Conservation (phyloP, 352 stramenopile genomes). For the Peronospora belbahrii region DNA sequence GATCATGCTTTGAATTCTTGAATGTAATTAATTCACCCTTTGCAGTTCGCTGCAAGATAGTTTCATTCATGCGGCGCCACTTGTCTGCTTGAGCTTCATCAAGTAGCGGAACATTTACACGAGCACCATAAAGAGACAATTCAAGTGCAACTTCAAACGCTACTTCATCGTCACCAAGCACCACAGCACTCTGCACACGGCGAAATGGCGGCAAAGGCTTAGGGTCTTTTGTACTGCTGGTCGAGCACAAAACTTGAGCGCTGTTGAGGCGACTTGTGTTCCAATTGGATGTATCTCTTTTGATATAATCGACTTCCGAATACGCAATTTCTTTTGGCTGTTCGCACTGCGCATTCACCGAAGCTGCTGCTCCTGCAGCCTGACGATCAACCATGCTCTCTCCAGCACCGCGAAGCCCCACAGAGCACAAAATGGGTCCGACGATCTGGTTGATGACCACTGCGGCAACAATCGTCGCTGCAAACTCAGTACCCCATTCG, state of each 20-base stretch:
- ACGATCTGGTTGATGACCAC: slow-evolving; percentile 64
- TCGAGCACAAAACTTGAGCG: slow-evolving; percentile 7
- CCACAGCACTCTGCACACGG: slow-evolving; percentile 40
- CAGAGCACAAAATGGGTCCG: slow-evolving; percentile 45
- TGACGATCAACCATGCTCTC: slow-evolving; percentile 34
- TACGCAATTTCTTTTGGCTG: slow-evolving; percentile 5
- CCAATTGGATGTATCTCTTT: slow-evolving; percentile 5
- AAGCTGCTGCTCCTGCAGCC: slow-evolving; percentile 7
- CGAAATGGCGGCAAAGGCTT: slow-evolving; percentile 38
- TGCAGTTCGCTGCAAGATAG: slow-evolving; percentile 40
- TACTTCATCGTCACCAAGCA: slow-evolving; percentile 50
- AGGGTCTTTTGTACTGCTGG: slow-evolving; percentile 28
- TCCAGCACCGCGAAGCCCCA: slow-evolving; percentile 39
- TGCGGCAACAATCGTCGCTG: slow-evolving; percentile 53
- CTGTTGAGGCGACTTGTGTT: slow-evolving; percentile 15
- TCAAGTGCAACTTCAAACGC: slow-evolving; percentile 57
- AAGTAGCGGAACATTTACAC: slow-evolving; percentile 48
- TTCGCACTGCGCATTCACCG: slow-evolving; percentile 1
- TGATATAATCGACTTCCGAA: slow-evolving; percentile 8
- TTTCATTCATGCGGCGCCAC: slow-evolving; percentile 57
- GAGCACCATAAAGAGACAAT: slow-evolving; percentile 49
- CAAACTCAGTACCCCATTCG: slow-evolving; percentile 45
- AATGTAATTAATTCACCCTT: slow-evolving; percentile 58
- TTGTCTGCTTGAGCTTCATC: slow-evolving; percentile 51
- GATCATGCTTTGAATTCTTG: slow-evolving; percentile 49